Evolutionary conservation across 2,329 filamentous ascomycete genomes (phyloP).

Genomic region (Seiridium cupressi): DNA sequence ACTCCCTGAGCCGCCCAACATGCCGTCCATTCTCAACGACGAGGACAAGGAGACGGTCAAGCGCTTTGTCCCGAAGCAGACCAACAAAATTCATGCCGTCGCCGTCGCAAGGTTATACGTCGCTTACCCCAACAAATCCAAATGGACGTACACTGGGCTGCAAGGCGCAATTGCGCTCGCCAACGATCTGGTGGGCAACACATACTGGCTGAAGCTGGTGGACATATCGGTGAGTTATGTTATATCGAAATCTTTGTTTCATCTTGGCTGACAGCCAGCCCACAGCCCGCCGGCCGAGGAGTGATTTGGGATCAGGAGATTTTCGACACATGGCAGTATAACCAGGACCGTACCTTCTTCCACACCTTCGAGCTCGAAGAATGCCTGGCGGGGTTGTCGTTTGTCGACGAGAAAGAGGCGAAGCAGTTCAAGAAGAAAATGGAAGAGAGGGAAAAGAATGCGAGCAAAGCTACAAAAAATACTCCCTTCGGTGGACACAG

Average conservation of each 20-base stretch:
- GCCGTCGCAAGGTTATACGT: constrained; percentile 92
- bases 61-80: constrained; percentile 86
- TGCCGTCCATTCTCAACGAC: constrained; percentile 75
- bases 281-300: constrained; percentile 71
- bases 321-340: constrained; percentile 92
- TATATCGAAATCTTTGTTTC: no score
- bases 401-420: constrained; percentile 95
- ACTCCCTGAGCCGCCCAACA: constrained; percentile 28
- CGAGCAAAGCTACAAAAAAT: constrained; percentile 78
- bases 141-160: constrained; percentile 92
- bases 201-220: constrained; percentile 96
- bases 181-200: constrained; percentile 92
- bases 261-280: not conserved
- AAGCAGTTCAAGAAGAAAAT: constrained; percentile 98
- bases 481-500: constrained; percentile 68
- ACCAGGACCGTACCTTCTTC: constrained; percentile 96
- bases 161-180: constrained; percentile 90
- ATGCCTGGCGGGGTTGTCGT: constrained; percentile 85
- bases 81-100: constrained; percentile 96
- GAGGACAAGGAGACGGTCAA: constrained; percentile 97
- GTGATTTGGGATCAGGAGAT: constrained; percentile 98
- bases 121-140: constrained; percentile 78
- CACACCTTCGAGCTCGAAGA: constrained; percentile 96
- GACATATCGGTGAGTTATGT: constrained; percentile 77
- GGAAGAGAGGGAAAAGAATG: constrained; percentile 93